Conservation (phyloP, 441 rosid species). For the Viola pubescens region DNA sequence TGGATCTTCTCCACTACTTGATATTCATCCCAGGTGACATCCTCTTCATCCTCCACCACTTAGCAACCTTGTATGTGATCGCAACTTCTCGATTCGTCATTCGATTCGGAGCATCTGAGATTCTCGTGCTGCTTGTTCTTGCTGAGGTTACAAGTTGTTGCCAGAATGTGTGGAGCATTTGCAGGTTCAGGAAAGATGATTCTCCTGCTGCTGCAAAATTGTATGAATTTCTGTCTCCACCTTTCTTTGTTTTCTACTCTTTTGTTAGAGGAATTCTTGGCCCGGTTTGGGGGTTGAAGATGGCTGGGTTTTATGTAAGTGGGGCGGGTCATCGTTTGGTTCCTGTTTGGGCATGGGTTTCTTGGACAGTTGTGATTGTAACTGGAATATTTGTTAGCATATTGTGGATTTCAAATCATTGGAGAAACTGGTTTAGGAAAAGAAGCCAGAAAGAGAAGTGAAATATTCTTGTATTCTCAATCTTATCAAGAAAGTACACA, state of each 20-base stretch:
- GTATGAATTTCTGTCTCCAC: conserved; percentile 39
- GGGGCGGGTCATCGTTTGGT: conserved; percentile 34
- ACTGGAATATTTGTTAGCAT: conserved; percentile 51
- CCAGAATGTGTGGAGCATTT: conserved; percentile 65
- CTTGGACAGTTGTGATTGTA: conserved; percentile 62
- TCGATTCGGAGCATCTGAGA: conserved; percentile 48
- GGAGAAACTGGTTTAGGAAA: conserved; percentile 46
- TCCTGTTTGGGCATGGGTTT: conserved; percentile 76
- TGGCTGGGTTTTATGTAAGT: conserved; percentile 37
- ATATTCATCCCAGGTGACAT: conserved; percentile 47
- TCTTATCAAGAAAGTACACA: too few relatives aligned
- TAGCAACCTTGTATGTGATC: conserved; percentile 65
- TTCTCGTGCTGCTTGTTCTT: conserved; percentile 49
- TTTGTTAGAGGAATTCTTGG: conserved; percentile 59
- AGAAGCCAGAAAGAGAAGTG: conserved; percentile 16
- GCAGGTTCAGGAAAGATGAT: conserved; percentile 33
- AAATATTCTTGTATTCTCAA: too few relatives aligned
- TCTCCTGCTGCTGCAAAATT: conserved; percentile 35
- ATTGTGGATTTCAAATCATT: conserved; percentile 47
- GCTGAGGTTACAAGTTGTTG: conserved; percentile 72
- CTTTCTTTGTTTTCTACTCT: conserved; percentile 44
- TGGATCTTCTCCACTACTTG: conserved; percentile 67
- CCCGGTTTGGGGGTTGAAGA: conserved; percentile 44
- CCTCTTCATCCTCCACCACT: conserved; percentile 78
- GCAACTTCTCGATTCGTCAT: conserved; percentile 57